Evolutionary conservation across 179 eudicot genomes (phyloP).

Genomic region (Gypsophila paniculata): DNA sequence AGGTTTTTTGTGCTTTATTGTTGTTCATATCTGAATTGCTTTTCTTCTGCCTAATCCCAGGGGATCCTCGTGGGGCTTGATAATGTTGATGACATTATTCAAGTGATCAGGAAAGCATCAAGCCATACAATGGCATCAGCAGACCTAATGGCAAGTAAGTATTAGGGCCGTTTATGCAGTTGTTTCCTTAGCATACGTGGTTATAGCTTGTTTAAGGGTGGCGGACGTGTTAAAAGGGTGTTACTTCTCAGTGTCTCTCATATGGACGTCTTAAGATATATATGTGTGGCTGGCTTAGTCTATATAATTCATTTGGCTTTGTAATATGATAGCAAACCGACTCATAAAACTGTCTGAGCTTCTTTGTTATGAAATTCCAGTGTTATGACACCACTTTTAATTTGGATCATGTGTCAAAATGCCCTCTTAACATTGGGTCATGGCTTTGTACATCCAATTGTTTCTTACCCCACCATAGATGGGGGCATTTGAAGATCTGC

Average conservation of each 20-base stretch:
- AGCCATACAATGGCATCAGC: constrained; percentile 65
- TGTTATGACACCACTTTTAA: neutral
- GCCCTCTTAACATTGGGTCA: neutral
- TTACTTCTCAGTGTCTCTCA: neutral
- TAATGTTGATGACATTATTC: constrained; percentile 74
- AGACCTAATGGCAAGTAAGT: constrained; percentile 61
- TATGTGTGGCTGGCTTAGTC: neutral
- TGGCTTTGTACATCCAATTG: neutral
- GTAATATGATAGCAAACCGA: neutral
- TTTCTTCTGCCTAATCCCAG: constrained; percentile 31
- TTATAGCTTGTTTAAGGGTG: neutral
- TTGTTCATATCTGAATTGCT: constrained; percentile 16
- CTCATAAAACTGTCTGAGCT: neutral
- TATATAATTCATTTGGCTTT: neutral
- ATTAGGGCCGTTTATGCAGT: constrained; percentile 6
- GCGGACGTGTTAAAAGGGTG: constrained; percentile 1
- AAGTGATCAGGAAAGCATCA: constrained; percentile 66
- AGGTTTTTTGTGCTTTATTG: neutral
- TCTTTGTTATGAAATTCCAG: neutral
- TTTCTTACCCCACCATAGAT: neutral
- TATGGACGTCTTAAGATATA: neutral
- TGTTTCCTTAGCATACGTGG: neutral
- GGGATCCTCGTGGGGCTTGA: constrained; percentile 85
- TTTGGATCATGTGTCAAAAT: neutral
- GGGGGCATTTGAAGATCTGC: neutral